Conservation (phyloP, 257 asterid species). For the Solanum chmielewskii region DNA sequence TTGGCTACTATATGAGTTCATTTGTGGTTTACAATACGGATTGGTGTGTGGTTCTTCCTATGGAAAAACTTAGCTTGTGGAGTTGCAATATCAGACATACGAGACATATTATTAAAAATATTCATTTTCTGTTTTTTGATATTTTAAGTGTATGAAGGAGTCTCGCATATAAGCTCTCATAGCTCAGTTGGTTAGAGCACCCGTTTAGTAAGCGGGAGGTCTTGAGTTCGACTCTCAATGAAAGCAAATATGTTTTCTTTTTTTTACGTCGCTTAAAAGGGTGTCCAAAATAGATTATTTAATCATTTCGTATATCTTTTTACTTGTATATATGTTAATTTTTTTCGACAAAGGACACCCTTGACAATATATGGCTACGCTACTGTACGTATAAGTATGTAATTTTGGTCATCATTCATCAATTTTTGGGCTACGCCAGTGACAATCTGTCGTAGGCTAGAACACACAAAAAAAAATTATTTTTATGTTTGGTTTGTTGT, state of each 20-base stretch:
- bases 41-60: not conserved
- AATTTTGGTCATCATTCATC: not conserved
- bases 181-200: constrained; percentile 46
- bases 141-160: not conserved
- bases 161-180: not conserved
- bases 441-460: not conserved
- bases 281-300: too few relatives aligned
- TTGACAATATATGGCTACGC: too few relatives aligned
- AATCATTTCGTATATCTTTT: too few relatives aligned
- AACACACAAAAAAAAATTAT: not conserved
- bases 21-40: not conserved
- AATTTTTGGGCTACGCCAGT: not conserved
- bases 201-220: constrained; percentile 40
- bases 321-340: too few relatives aligned
- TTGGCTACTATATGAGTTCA: not conserved
- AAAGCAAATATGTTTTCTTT: not conserved
- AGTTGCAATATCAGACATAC: not conserved
- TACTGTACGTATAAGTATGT: not conserved
- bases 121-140: too few relatives aligned
- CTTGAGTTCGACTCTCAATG: constrained; percentile 33
- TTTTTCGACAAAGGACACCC: too few relatives aligned
- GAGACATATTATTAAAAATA: not conserved
- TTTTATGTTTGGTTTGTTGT: not conserved
- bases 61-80: not conserved
- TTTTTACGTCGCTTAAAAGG: too few relatives aligned